Base-by-base conservation (phyloP, 2,329 filamentous ascomycete genomes). In the Orbilia blumenaviensis region DNA sequence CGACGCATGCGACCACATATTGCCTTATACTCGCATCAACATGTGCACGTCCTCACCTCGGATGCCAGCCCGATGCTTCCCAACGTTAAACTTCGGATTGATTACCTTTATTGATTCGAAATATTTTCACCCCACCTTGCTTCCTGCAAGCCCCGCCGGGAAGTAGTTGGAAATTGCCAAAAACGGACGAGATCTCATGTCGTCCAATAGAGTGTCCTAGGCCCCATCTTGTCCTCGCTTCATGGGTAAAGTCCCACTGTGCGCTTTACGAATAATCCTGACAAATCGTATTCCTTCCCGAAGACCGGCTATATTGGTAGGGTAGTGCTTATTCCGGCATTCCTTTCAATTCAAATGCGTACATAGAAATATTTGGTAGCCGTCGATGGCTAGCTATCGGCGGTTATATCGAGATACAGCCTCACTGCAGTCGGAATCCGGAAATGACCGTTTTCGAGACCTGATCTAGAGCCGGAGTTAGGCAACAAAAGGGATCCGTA, bases 241-340 rank as follows among this genome's bases (percentile, higher is more conserved):
- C 41, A 32, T 25, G 21, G 27, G 16, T 36, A 42, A 10, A 21
- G 50, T 61, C 64, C 48, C 64, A 42, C 62, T 66, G 34, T 38
- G 25, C 9, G 21, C 44, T 18, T 16, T 16, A 25, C 41, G n/a
- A 69, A 54, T 27, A 34, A 23, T 38, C 25, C 34, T 18, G 41
- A 60, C 72, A 66, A 76, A 76, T 76, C 64, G 72, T 64, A 52
- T 76, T 52, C 34, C 16, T 69, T 76, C 72, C 72, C 72, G 72
- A 69, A 42, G 12, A 44, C 72, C 72, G 64, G 46, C 50, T 34
- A 56, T 27, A 12, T 41, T 38, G n/a, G 14, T 34, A 27, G 27
- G 5, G 21, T 7, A 36, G 16, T 56, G 32, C 32, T 38, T 56
- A 36, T 38, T 32, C 56, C 38, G 38, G 36, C n/a, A 29, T 48